Percentiles rank a stretch among this genome's conserved stretches.
Conservation (phyloP, 257 asterid genomes). For the Solanum tacnaense region DNA sequence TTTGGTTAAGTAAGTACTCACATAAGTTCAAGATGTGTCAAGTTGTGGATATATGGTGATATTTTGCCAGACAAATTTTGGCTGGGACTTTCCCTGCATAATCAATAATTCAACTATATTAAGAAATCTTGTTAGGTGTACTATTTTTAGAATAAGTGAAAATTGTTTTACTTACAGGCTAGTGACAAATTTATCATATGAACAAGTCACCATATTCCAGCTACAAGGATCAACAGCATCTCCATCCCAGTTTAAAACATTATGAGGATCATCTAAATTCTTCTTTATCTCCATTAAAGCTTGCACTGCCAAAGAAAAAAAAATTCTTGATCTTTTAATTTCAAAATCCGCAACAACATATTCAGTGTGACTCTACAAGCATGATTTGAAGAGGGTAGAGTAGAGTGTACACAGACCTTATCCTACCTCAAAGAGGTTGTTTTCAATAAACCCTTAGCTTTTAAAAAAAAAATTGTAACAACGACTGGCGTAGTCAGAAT, state of each 20-base stretch:
- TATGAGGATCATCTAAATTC: conserved; percentile 52
- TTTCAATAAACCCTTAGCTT: neutral
- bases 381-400: neutral
- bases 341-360: neutral
- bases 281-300: conserved; percentile 83
- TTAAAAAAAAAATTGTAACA: neutral
- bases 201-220: conserved; percentile 73
- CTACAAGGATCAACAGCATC: conserved; percentile 90
- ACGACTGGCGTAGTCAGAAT: neutral
- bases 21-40: conserved; percentile 73
- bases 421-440: neutral
- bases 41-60: conserved; percentile 64
- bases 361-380: neutral
- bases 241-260: conserved; percentile 70
- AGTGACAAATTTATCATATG: conserved; percentile 40
- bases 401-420: neutral
- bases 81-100: conserved; percentile 82
- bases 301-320: conserved; percentile 30
- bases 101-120: neutral
- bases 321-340: neutral
- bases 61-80: conserved; percentile 68
- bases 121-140: neutral
- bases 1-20: conserved; percentile 28
- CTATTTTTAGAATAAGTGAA: neutral
- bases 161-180: conserved; percentile 42